Percentiles rank a stretch among this genome's conserved stretches.
These are phyloP conservation scores for Sphagnum magellanicum DNA, from an alignment of 228 moss, liverwort and hornwort genomes.

Conservation along the genomic window DNA sequence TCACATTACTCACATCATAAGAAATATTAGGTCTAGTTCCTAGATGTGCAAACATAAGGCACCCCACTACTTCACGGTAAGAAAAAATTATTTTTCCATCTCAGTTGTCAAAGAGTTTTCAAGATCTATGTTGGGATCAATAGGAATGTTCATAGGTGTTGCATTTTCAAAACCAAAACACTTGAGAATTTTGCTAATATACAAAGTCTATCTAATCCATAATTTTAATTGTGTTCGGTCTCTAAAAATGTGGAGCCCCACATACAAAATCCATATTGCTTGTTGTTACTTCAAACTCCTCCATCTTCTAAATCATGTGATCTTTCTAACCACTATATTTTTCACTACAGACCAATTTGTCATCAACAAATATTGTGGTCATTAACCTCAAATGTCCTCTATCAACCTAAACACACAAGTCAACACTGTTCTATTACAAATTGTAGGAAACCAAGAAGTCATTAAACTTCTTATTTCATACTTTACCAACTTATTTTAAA, in stretches of 20 bases:
- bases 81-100: neutral
- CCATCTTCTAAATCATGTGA: neutral
- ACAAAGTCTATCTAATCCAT: neutral
- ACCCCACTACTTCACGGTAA: neutral
- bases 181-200: neutral
- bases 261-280: neutral
- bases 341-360: neutral
- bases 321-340: neutral
- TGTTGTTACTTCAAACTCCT: neutral
- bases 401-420: neutral
- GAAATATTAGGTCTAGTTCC: neutral
- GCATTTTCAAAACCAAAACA: neutral
- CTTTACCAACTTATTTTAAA: neutral
- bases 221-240: neutral
- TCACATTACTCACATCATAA: neutral
- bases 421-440: neutral
- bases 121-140: neutral
- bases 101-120: neutral
- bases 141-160: neutral
- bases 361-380: neutral
- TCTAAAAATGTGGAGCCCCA: neutral
- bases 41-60: neutral
- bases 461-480: constrained; percentile 1
- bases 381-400: neutral
- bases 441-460: neutral